These are phyloP conservation scores for Chaetomiaceae sp. DNA, from an alignment of 2,329 filamentous ascomycete genomes.

Conservation along the genomic window DNA sequence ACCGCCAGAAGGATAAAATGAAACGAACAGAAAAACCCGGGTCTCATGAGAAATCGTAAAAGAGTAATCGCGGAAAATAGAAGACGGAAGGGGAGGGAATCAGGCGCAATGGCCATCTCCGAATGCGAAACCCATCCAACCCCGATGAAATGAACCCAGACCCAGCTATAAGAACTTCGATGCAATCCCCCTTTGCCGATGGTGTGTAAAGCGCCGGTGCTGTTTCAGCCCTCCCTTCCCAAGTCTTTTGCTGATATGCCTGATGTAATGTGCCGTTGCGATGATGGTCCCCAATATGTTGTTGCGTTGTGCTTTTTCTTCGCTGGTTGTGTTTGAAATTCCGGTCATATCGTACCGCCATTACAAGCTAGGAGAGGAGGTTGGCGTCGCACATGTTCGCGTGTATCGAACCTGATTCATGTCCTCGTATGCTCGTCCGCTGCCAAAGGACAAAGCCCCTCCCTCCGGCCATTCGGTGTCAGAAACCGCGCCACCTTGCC, in stretches of 20 bases:
- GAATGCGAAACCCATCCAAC: slow-evolving; percentile 10
- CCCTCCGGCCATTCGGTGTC: not conserved
- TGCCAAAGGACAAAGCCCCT: not conserved
- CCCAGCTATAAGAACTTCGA: slow-evolving; percentile 7
- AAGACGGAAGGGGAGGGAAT: not conserved
- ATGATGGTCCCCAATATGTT: slow-evolving; percentile 10
- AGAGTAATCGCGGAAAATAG: not conserved
- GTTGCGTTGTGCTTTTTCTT: slow-evolving; percentile 11
- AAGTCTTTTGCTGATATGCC: slow-evolving; percentile 16
- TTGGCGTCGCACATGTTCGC: not conserved
- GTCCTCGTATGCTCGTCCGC: slow-evolving; percentile 4
- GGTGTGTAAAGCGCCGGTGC: slow-evolving; percentile 11
- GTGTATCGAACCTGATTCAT: not conserved
- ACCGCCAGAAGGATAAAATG: too few species aligned
- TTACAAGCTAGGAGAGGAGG: not conserved
- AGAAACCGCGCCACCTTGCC: slow-evolving; percentile 12
- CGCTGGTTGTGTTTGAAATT: not conserved
- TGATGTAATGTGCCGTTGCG: slow-evolving; percentile 1
- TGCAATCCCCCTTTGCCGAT: slow-evolving; percentile 16
- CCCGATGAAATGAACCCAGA: slow-evolving; percentile 4
- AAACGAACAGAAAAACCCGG: too few species aligned
- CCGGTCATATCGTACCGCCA: slow-evolving; percentile 1
- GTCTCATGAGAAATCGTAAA: not conserved
- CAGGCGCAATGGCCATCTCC: not conserved
- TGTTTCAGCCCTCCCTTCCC: slow-evolving; percentile 14